Evolutionary conservation across 225 moss, liverwort and hornwort species (phyloP), one percentile per base, ranked within the genome.

Genomic region (Lunularia cruciata): DNA sequence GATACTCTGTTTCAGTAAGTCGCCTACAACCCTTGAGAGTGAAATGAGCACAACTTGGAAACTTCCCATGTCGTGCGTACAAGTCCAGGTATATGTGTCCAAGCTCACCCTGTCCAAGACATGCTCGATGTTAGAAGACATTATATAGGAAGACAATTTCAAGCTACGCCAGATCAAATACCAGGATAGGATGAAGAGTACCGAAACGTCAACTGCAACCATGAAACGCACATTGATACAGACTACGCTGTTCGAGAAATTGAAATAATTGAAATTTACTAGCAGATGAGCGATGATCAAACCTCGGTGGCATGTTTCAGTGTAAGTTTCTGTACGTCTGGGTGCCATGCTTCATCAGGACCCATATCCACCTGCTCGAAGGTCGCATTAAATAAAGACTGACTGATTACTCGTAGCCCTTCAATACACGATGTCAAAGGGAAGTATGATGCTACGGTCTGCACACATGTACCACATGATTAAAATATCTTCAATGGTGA

Each of bases 41-140:
- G 48, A 98, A 98, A 85, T 98, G 98, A n/a, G 92, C 98, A 80
- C 98, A 98, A 75, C 86, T 85, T 47, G 91, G 98, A 78, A 87
- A 98, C 62, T 98, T 98, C 11, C 98, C 93, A 38, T 87, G 89
- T 68, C 98, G 83, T 53, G 89, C 84, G 77, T 98, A 93, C 31
- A 98, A 77, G 76, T 98, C 98, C 75, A 98, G 85, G 68, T 93
- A 98, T 62, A 98, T 88, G 74, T 93, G 84, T 40, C 98, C 98
- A 75, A 98, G 72, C 67, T 87, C 89, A 16, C 98, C 98, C 96
- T 96, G 20, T 38, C 48, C 47, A 70, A 66, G 8, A 47, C 47
- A 15, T 48, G 16, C 34, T 4, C n/a, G n/a, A n/a, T n/a, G n/a
- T n/a, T n/a, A n/a, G n/a, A n/a, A n/a, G n/a, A n/a, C n/a, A n/a